Evolutionary conservation across 371 early-diverging fungal species (phyloP).

Genomic region (Mortierella polycephala): DNA sequence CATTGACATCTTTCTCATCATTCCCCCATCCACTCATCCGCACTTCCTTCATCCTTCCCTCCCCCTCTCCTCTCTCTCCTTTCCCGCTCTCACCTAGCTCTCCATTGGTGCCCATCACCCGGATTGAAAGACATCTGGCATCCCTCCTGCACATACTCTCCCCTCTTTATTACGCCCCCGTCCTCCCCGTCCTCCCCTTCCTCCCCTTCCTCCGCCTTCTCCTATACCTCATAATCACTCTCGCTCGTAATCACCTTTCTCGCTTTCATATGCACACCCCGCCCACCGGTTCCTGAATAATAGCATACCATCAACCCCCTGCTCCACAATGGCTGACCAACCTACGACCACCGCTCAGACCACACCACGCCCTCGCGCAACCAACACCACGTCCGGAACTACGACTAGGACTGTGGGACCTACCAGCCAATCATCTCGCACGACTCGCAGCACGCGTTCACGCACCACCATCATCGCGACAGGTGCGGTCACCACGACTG

Average conservation of each 20-base stretch:
- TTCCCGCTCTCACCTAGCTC: not conserved
- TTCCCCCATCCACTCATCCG: not conserved
- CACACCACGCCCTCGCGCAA: slow-evolving; percentile 6
- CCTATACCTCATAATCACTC: not conserved
- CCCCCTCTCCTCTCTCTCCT: slow-evolving; percentile 3
- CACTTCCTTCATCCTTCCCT: not conserved
- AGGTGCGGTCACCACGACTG: not conserved
- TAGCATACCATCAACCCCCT: not conserved
- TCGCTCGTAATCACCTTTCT: not conserved
- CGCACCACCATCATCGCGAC: not conserved
- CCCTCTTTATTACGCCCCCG: not conserved
- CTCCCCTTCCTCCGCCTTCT: not conserved
- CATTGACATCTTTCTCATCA: slow-evolving; percentile 2
- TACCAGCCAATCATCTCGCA: slow-evolving; percentile 2
- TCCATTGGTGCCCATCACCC: slow-evolving; percentile 24
- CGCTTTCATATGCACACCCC: not conserved
- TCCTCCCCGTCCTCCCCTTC: not conserved
- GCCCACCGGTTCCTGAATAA: no score
- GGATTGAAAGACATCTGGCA: slow-evolving; percentile 53
- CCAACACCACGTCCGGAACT: slow-evolving; percentile 1
- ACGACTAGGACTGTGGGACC: not conserved
- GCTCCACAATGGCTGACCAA: slow-evolving; percentile 29
- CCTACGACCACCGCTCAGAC: slow-evolving; percentile 8
- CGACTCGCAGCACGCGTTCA: slow-evolving; percentile 10
- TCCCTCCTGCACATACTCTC: not conserved